phyloP scores from a whole-genome alignment of 768 basidiomycete genomes.

The Termitomyces sp. region DNA sequence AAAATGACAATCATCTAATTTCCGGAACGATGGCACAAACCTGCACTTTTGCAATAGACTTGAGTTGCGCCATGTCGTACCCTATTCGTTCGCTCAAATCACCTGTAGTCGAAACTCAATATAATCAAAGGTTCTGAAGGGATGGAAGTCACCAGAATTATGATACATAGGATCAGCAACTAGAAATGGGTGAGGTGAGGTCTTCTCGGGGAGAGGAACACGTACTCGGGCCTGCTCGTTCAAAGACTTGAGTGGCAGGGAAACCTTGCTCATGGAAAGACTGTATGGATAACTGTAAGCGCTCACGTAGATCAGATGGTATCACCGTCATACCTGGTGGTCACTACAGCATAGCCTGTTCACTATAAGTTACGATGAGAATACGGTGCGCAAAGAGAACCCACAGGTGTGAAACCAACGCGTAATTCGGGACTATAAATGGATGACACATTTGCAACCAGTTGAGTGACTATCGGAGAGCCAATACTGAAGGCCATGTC shows the following conservation, averaged over 20 bases:
- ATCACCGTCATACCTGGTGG: conserved; percentile 53
- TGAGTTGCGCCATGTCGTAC: conserved; percentile 80
- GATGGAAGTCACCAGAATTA: conserved; percentile 56
- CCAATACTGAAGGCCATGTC: conserved; percentile 52
- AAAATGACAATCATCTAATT: neutral
- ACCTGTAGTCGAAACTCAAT: conserved; percentile 29
- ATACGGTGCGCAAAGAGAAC: conserved; percentile 16
- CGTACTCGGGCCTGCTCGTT: conserved; percentile 72
- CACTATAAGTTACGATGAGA: neutral
- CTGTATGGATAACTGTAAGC: conserved; percentile 27
- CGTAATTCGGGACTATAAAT: conserved; percentile 79
- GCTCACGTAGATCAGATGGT: neutral
- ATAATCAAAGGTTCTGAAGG: neutral
- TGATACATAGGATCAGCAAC: conserved; percentile 91
- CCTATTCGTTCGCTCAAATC: conserved; percentile 77
- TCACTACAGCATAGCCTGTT: conserved; percentile 85
- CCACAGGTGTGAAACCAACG: conserved; percentile 60
- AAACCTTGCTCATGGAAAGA: conserved; percentile 81
- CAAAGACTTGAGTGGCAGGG: conserved; percentile 84
- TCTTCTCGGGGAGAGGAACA: conserved; percentile 2
- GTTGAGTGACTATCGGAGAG: conserved; percentile 66
- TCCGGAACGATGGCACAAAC: conserved; percentile 29
- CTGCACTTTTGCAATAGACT: conserved; percentile 84
- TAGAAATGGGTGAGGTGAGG: conserved; percentile 18
- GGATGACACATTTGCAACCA: conserved; percentile 69